phyloP scores from a whole-genome alignment of 2,329 filamentous ascomycete species.

The Fusarium coffeatum region DNA sequence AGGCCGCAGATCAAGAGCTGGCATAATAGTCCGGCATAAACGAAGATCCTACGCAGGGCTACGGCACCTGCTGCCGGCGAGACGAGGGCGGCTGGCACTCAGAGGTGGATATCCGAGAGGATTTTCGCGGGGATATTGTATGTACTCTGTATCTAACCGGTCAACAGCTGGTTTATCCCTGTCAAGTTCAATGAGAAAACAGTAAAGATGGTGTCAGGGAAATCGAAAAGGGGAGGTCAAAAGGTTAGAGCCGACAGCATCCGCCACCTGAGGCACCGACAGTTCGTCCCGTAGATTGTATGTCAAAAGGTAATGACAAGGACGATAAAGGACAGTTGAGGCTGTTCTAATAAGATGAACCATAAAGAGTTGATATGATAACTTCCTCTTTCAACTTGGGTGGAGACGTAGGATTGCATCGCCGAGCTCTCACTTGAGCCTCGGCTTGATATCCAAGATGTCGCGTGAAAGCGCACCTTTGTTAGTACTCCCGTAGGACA shows the following conservation, averaged over 20 bases:
- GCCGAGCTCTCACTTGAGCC: slow-evolving; percentile 29
- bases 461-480: slow-evolving; percentile 29
- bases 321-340: slow-evolving; percentile 16
- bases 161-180: slow-evolving; percentile 39
- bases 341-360: slow-evolving; percentile 15
- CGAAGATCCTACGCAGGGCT: slow-evolving; percentile 34
- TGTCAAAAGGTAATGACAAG: slow-evolving; percentile 5
- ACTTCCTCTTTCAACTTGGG: slow-evolving; percentile 4
- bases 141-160: slow-evolving; percentile 25
- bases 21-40: slow-evolving; percentile 35
- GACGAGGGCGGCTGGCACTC: slow-evolving; percentile 17
- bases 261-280: slow-evolving; percentile 36
- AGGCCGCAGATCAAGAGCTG: slow-evolving; percentile 28
- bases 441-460: slow-evolving; percentile 31
- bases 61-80: slow-evolving; percentile 41
- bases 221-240: slow-evolving; percentile 23
- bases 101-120: slow-evolving; percentile 33
- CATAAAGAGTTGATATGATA: slow-evolving; percentile 18
- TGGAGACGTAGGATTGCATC: slow-evolving; percentile 20
- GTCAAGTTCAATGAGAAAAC: slow-evolving; percentile 23
- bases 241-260: slow-evolving; percentile 23
- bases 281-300: slow-evolving; percentile 28
- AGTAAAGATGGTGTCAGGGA: slow-evolving; percentile 40
- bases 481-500: slow-evolving; percentile 9
- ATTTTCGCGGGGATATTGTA: slow-evolving; percentile 38